phyloP scores from a whole-genome alignment of 257 asterid genomes.

The Capsicum rhomboideum region DNA sequence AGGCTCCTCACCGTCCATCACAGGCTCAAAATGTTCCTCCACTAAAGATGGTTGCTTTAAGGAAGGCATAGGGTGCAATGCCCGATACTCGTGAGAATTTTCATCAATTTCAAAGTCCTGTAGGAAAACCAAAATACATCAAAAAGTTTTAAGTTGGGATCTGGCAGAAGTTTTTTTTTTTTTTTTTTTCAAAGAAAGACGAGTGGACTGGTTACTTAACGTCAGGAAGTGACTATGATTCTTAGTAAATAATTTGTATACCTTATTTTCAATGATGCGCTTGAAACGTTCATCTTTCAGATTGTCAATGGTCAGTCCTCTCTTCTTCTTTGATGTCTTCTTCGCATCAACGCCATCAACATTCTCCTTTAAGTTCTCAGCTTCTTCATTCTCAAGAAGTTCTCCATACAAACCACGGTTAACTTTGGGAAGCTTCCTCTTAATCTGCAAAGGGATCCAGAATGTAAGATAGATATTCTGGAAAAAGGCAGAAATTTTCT shows the following conservation, averaged over 20 bases:
- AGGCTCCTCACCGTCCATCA: conserved; percentile 46
- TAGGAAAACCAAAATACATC: conserved; percentile 4
- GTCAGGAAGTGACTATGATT: neutral
- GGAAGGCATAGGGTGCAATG: conserved; percentile 69
- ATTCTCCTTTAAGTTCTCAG: conserved; percentile 36
- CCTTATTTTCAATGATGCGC: conserved; percentile 56
- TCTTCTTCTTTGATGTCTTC: conserved; percentile 72
- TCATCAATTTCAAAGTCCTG: conserved; percentile 91
- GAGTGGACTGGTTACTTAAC: neutral
- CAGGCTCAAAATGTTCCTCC: conserved; percentile 75
- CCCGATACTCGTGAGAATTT: conserved; percentile 52
- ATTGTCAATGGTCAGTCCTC: conserved; percentile 55
- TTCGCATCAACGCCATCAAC: conserved; percentile 42
- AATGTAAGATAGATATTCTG: neutral
- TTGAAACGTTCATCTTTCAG: conserved; percentile 69
- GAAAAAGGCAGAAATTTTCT: neutral
- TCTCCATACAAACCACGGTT: conserved; percentile 48
- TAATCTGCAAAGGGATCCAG: conserved; percentile 36
- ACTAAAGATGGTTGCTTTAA: conserved; percentile 55
- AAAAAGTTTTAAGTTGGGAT: neutral
- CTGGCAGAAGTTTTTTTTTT: neutral
- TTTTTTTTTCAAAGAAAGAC: neutral
- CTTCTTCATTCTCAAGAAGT: conserved; percentile 64
- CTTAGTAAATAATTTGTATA: conserved; percentile 11
- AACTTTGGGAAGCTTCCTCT: conserved; percentile 71